Evolutionary conservation across 345 rosid genomes (phyloP), one percentile per base, ranked within the genome.

Genomic region (Euphorbia pulcherrima): DNA sequence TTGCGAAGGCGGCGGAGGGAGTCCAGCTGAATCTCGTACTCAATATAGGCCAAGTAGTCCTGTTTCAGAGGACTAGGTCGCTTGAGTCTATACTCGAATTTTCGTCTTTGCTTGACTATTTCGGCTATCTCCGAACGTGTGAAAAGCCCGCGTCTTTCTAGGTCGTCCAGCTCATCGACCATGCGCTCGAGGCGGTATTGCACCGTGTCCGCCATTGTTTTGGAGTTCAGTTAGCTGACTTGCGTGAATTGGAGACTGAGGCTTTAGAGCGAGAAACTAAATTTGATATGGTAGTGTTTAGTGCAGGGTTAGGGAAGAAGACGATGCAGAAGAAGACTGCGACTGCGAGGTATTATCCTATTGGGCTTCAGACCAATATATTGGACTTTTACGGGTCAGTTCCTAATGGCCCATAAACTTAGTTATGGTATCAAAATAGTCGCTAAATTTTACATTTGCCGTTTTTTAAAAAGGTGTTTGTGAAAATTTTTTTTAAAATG

Each of bases 111-210:
- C 73, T 88, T 94, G 2, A 89, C 95, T 21, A 94, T 92, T 80
- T 89, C 97, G 1, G 85, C 77, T 48, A 91, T 86, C 80, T 91
- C 99, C 0, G 69, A 77, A 53, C 87, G 84, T 6, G 92, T 83
- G 80, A 91, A 89, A 7, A 90, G 74, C 24, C 86, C 86, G 39
- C 87, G 84, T 48, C 81, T 78, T 70, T 90, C 94, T 27, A 93
- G 76, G 79, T 91, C 97, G n/a, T 90, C 96, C 61, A 94, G 89
- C 86, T 94, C 97, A 62, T 79, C 80, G 56, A 87, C 88, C 99
- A 91, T 94, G 78, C 97, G 96, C 87, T 94, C 99, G 27, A 88
- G 87, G 65, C 95, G 91, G 87, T 72, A 94, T 67, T 94, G 96
- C n/a, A 89, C 96, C 13, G 87, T 85, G 83, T 94, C 96, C 62